Conservation (phyloP, 768 basidiomycete species). For the Xerocomus potaroensis region DNA sequence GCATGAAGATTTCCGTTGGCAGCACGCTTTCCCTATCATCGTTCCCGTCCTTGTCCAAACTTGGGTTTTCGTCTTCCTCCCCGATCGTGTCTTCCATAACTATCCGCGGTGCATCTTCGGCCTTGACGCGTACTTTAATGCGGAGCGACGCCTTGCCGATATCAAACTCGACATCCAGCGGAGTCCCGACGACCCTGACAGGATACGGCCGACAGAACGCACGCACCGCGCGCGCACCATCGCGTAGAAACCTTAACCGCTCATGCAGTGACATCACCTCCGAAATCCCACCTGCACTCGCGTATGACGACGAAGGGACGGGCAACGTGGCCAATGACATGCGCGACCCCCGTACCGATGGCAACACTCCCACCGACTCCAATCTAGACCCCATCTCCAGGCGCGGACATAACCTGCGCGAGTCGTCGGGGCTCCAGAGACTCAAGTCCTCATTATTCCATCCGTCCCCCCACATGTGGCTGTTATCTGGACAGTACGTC, state of each 20-base stretch:
- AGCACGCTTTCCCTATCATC: constrained; percentile 29
- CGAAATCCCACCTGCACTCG: background rate
- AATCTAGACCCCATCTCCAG: background rate
- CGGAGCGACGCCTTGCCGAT: constrained; percentile 66
- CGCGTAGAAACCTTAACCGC: constrained; percentile 63
- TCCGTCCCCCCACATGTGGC: constrained; percentile 88
- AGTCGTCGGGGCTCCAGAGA: constrained; percentile 79
- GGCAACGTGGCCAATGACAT: constrained; percentile 19
- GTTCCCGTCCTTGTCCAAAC: constrained; percentile 10
- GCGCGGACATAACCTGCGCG: constrained; percentile 23
- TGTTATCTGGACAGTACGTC: constrained; percentile 82
- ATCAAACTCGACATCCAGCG: constrained; percentile 69
- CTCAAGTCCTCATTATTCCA: constrained; percentile 98
- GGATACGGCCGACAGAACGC: constrained; percentile 89
- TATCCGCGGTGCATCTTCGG: constrained; percentile 45
- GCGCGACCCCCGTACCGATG: constrained; percentile 14
- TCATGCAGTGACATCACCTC: constrained; percentile 7
- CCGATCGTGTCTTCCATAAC: background rate
- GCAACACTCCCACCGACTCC: constrained; percentile 1
- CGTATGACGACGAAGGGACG: constrained; percentile 16
- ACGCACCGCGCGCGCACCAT: constrained; percentile 79
- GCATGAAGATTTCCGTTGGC: constrained; percentile 89
- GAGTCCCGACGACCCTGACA: constrained; percentile 63
- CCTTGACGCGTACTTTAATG: constrained; percentile 57
- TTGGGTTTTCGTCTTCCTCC: background rate